Base-by-base conservation (phyloP, 352 stramenopile genomes). In the Phytophthora pseudosyringae region DNA sequence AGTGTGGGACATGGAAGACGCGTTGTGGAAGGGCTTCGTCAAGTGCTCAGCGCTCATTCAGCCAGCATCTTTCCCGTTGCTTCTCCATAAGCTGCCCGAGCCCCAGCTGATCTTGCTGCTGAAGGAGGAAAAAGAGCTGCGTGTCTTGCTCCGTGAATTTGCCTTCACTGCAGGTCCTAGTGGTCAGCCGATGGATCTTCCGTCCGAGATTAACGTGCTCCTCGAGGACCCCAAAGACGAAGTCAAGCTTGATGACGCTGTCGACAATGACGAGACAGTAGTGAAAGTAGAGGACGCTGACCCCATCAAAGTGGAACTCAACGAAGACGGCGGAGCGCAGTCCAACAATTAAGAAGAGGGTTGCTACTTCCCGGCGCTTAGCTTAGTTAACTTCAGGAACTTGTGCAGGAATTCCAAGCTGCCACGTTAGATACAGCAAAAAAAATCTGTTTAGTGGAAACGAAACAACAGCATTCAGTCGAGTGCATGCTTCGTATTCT, bases 21-120 rank as follows among this genome's bases (percentile, higher is more conserved):
- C 80, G 13, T 49, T 92, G 38, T 93, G 86, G 86, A 91, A 88
- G 38, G 86, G 84, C 12, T 94, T 92, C 40, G 74, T 94, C 46
- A 94, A 94, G 60, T 90, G 83, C 38, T 69, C 82, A 46, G 86
- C 79, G 8, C 75, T 93, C 9, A 79, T 93, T 29, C 83, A 93
- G 53, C 86, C 86, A 31, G 78, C 82, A 57, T 92, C 82, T 45
- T 89, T 93, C 50, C 68, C 76, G 4, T 46, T 92, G 49, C 66
- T 94, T n/a, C 65, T 90, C 0, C 67, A 79, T 18, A 73, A 65
- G 28, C 71, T 94, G 11, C 83, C 83, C 5, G 39, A 77, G n/a
- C 48, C 49, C 12, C 83, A 90, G 49, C 72, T 91, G 28, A 53
- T 62, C 13, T 64, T 61, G 31, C 59, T 91, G 33, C 52, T 94